These are phyloP conservation scores for Botrytis galanthina DNA, from an alignment of 2,329 filamentous ascomycete species.

Conservation along the genomic window DNA sequence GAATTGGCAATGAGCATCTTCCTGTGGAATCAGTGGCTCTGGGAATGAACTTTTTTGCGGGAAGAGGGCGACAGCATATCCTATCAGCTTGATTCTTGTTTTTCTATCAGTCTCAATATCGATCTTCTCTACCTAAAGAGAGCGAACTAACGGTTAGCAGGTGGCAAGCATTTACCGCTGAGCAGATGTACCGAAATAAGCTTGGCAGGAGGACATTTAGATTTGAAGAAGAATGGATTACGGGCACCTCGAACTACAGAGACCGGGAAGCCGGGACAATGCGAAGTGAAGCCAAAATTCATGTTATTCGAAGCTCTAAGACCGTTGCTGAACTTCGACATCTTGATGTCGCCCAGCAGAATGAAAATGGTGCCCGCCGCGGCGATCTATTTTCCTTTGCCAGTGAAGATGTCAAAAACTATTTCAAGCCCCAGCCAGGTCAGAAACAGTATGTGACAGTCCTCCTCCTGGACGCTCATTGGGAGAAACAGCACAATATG, in stretches of 20 bases:
- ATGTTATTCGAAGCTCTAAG: slow-evolving; percentile 78
- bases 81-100: neutral
- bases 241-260: slow-evolving; percentile 72
- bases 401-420: slow-evolving; percentile 69
- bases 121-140: neutral
- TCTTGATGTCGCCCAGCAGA: slow-evolving; percentile 75
- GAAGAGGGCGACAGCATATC: neutral
- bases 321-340: slow-evolving; percentile 82
- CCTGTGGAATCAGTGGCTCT: neutral
- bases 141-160: slow-evolving; percentile 6
- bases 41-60: neutral
- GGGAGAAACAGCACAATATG: slow-evolving; percentile 69
- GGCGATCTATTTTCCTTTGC: slow-evolving; percentile 76
- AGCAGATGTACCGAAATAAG: slow-evolving; percentile 91
- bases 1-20: neutral
- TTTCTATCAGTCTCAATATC: neutral
- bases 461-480: slow-evolving; percentile 82
- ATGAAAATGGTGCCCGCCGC: slow-evolving; percentile 64
- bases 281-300: slow-evolving; percentile 87
- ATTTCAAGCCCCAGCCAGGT: slow-evolving; percentile 72
- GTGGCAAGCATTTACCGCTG: slow-evolving; percentile 95
- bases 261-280: slow-evolving; percentile 70
- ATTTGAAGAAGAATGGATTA: slow-evolving; percentile 93
- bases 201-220: slow-evolving; percentile 83
- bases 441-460: slow-evolving; percentile 89